Base-by-base conservation (phyloP, 768 basidiomycete species). In the Epithele typhae region DNA sequence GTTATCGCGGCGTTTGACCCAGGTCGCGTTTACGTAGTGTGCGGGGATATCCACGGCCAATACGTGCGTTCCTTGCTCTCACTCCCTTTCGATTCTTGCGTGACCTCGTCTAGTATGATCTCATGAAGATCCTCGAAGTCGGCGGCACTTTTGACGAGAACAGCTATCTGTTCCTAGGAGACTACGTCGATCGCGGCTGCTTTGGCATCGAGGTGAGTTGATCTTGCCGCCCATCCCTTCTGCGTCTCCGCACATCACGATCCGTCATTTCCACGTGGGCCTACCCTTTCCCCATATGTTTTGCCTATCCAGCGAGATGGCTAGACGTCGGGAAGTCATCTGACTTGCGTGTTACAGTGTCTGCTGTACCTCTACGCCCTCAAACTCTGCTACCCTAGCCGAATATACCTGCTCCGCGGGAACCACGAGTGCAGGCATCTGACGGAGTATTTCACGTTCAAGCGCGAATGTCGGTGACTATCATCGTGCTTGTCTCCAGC, bases 361-460 rank as follows among this genome's bases (percentile, higher is more conserved):
- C 74, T 98, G 10, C 68, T 98, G 37, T 97, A 95, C 68, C 78
- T 98, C 19, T 98, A 92, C 68, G 74, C 90, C 11, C 79, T 96
- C 67, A 98, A 97, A 70, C 81, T 98, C 37, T 84, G 84, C 74
- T 86, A 86, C 57, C 95, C 95, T 3, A 77, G 76, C 52, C 85
- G 84, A 27, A 71, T 98, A 37, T 79, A 82, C 48, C 75, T 98
- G 25, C 75, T 98, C 27, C 83, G 95, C 39, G 95, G 95, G 8
- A 98, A 97, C 64, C 95, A 98, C 68, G 95, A 98, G 73, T 98
- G 95, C 64, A 81, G 86, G 30, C 94, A 98, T 69, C 73, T 98
- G 38, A 98, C 95, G 2, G 92, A 94, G 67, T 96, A 94, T 65
- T 97, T 97, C 62, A 97, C 95, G 8, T 98, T 98, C 74, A 94